phyloP scores from a whole-genome alignment of 805 yeast species.

The Kuraishia borneana region DNA sequence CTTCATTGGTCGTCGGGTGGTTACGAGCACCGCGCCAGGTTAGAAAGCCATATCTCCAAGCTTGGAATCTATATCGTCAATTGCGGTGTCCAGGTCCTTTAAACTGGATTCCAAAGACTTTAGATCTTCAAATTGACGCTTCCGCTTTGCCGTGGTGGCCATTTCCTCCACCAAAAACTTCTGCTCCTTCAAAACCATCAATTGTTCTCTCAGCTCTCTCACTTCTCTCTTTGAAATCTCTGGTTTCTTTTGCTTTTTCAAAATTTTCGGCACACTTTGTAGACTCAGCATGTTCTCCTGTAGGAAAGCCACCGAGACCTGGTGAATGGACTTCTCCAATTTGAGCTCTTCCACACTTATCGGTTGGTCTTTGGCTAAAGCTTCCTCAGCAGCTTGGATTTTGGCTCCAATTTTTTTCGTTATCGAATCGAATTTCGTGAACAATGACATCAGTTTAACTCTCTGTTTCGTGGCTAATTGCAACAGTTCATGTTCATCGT shows the following conservation, averaged over 20 bases:
- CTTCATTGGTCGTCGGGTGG: not conserved
- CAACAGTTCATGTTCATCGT: slow-evolving; percentile 11
- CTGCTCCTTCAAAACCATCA: slow-evolving; percentile 86
- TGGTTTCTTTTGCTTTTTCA: slow-evolving; percentile 19
- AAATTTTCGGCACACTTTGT: slow-evolving; percentile 42
- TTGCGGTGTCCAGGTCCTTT: slow-evolving; percentile 41
- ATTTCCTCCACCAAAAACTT: slow-evolving; percentile 56
- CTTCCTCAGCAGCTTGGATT: slow-evolving; percentile 11
- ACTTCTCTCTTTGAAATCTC: slow-evolving; percentile 38
- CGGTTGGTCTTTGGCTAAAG: slow-evolving; percentile 10
- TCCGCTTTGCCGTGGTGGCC: slow-evolving; percentile 49
- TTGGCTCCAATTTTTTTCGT: slow-evolving; percentile 28
- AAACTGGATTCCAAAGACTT: slow-evolving; percentile 45
- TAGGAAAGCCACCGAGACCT: slow-evolving; percentile 44
- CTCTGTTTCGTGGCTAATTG: slow-evolving; percentile 28
- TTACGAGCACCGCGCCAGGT: slow-evolving; percentile 1
- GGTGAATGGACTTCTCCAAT: slow-evolving; percentile 43
- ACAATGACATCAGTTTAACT: slow-evolving; percentile 32
- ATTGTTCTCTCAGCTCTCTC: slow-evolving; percentile 52
- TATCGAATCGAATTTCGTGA: slow-evolving; percentile 37
- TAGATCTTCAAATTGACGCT: slow-evolving; percentile 70
- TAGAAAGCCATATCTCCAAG: slow-evolving; percentile 44
- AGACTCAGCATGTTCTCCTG: slow-evolving; percentile 58
- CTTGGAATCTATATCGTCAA: slow-evolving; percentile 28
- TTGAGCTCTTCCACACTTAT: slow-evolving; percentile 25